phyloP scores from a whole-genome alignment of 208 protist genomes.

The Acanthamoeba castellanii region DNA sequence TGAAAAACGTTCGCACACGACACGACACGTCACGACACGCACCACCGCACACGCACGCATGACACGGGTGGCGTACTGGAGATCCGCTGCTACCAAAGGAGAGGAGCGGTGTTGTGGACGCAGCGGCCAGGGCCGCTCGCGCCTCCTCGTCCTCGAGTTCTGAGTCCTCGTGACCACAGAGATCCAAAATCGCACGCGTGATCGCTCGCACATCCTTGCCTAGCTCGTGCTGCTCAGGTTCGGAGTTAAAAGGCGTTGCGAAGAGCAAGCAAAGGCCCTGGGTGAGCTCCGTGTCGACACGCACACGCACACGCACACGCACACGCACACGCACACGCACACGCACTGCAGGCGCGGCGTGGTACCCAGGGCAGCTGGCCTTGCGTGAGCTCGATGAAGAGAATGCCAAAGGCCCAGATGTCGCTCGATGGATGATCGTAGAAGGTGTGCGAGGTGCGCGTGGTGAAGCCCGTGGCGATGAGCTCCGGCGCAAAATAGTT shows the following conservation, averaged over 20 bases:
- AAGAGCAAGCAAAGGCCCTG: background rate
- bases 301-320: background rate
- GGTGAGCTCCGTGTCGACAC: background rate
- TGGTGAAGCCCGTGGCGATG: background rate
- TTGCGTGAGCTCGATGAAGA: conserved; percentile 63
- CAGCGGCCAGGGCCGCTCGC: background rate
- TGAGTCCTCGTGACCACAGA: background rate
- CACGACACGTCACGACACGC: background rate
- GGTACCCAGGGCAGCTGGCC: conserved; percentile 30
- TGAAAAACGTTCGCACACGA: background rate
- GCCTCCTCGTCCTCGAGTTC: background rate
- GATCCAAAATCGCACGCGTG: conserved; percentile 2
- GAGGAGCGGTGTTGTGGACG: background rate
- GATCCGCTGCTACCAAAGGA: conserved; percentile 28
- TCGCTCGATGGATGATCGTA: conserved; percentile 60
- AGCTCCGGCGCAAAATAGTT: conserved; percentile 59
- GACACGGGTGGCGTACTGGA: background rate
- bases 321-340: too few species aligned
- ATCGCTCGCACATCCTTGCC: conserved; percentile 49
- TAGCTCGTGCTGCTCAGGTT: background rate
- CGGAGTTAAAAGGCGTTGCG: background rate
- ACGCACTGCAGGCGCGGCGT: background rate
- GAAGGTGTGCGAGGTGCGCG: background rate
- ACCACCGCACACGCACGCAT: background rate
- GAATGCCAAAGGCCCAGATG: conserved; percentile 69